phyloP scores from a whole-genome alignment of 163 green algal genomes.

The Trebouxiophyceae sp. region DNA sequence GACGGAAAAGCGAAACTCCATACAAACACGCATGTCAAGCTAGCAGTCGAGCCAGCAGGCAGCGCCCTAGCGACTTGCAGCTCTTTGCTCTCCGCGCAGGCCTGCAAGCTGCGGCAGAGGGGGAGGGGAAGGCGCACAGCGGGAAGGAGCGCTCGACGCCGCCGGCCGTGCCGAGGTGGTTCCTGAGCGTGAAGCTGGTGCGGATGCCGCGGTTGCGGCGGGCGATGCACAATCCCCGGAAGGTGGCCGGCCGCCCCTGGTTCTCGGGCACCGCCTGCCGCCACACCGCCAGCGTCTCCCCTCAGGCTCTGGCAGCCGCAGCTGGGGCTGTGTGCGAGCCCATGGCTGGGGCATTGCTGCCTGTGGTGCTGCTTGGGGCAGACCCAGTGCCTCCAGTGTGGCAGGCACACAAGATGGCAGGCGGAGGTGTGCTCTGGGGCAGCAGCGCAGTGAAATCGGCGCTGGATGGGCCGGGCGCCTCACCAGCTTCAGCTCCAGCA shows the following conservation, averaged over 20 bases:
- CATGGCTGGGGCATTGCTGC: not conserved
- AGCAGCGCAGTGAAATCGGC: not conserved
- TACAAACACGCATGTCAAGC: not conserved
- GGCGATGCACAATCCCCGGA: slow-evolving; percentile 62
- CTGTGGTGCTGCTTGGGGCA: not conserved
- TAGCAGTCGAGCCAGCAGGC: not conserved
- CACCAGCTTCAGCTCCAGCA: slow-evolving; percentile 49
- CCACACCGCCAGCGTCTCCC: not conserved
- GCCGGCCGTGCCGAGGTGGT: slow-evolving; percentile 34
- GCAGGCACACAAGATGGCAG: not conserved
- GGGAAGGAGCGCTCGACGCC: slow-evolving; percentile 61
- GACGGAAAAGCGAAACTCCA: not conserved
- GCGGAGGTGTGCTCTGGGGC: not conserved
- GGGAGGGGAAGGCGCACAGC: slow-evolving; percentile 29
- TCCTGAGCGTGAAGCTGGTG: slow-evolving; percentile 55
- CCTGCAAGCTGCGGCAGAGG: not conserved
- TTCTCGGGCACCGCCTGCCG: slow-evolving; percentile 58
- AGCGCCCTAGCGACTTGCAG: not conserved
- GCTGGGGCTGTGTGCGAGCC: not conserved
- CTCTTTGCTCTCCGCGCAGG: not conserved
- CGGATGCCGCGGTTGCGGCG: slow-evolving; percentile 39
- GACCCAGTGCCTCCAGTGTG: not conserved
- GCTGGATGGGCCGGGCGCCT: not conserved
- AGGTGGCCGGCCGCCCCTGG: slow-evolving; percentile 34
- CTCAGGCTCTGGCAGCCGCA: too few relatives aligned